Percentiles rank a stretch among this genome's conserved stretches.
phyloP scores from a whole-genome alignment of 148 eudicot species.

The Chenopodium album region DNA sequence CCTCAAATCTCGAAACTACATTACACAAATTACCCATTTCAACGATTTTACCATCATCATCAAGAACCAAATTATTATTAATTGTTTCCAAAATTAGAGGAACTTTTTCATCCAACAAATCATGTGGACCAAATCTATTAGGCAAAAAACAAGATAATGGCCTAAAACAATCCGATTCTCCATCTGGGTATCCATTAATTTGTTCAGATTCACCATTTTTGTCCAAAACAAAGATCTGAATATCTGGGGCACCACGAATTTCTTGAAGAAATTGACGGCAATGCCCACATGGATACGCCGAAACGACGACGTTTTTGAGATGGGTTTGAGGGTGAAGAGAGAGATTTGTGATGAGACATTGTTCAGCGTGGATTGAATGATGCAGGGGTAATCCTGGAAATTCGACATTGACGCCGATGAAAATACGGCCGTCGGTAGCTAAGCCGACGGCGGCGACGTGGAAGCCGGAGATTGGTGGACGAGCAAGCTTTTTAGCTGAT shows the following conservation, averaged over 20 bases:
- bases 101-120: conserved; percentile 48
- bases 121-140: conserved; percentile 68
- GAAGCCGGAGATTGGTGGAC: conserved; percentile 65
- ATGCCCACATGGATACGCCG: conserved; percentile 95
- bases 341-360: conserved; percentile 67
- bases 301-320: conserved; percentile 58
- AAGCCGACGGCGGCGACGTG: conserved; percentile 73
- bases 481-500: conserved; percentile 54
- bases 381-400: conserved; percentile 74
- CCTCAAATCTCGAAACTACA: conserved; percentile 27
- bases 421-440: conserved; percentile 73
- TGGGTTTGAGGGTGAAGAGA: conserved; percentile 40
- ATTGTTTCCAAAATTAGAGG: conserved; percentile 62
- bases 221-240: conserved; percentile 46
- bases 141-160: conserved; percentile 54
- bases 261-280: conserved; percentile 97
- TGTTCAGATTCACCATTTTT: not conserved
- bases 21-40: conserved; percentile 22
- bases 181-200: not conserved
- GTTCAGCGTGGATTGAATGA: conserved; percentile 93
- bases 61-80: conserved; percentile 33
- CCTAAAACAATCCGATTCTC: conserved; percentile 20
- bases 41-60: not conserved
- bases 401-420: conserved; percentile 80
- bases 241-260: conserved; percentile 50